Percentiles rank a stretch among this genome's conserved stretches.
These are phyloP conservation scores for Scheffersomyces amazonensis DNA, from an alignment of 805 yeast species.

Conservation along the genomic window DNA sequence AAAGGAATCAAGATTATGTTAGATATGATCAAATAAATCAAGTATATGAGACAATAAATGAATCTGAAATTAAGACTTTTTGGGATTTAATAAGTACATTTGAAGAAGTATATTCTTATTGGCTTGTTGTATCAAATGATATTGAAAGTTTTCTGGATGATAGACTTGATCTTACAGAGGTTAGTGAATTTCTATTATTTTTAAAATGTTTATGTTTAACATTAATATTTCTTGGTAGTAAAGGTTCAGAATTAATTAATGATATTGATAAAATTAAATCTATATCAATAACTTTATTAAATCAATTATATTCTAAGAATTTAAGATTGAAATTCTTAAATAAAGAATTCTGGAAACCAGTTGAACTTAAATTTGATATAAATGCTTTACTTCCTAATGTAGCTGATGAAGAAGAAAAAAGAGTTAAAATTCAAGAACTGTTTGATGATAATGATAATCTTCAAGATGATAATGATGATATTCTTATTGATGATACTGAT, in stretches of 20 bases:
- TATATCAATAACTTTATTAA: slow-evolving; percentile 50
- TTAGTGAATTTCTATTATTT: slow-evolving; percentile 41
- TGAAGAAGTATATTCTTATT: slow-evolving; percentile 62
- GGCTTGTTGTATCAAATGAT: slow-evolving; percentile 67
- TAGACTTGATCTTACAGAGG: slow-evolving; percentile 38
- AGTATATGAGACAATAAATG: slow-evolving; percentile 4
- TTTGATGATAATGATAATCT: slow-evolving; percentile 13
- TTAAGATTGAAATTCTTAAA: slow-evolving; percentile 55
- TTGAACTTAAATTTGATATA: slow-evolving; percentile 26
- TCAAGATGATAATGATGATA: slow-evolving; percentile 8
- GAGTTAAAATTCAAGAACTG: slow-evolving; percentile 8
- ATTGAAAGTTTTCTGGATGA: slow-evolving; percentile 48
- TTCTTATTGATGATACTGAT: not conserved
- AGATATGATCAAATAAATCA: slow-evolving; percentile 6
- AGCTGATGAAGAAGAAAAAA: slow-evolving; percentile 42
- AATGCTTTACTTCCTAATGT: slow-evolving; percentile 34
- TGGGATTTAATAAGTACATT: slow-evolving; percentile 45
- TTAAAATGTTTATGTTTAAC: slow-evolving; percentile 50
- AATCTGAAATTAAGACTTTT: not conserved
- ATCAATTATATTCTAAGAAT: slow-evolving; percentile 65
- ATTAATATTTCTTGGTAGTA: slow-evolving; percentile 38
- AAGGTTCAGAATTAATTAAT: slow-evolving; percentile 1
- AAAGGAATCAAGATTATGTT: slow-evolving; percentile 10
- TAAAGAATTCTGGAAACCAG: slow-evolving; percentile 51
- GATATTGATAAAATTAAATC: slow-evolving; percentile 16